Base-by-base conservation (phyloP, 306 rosid species). In the Fagus sylvatica region DNA sequence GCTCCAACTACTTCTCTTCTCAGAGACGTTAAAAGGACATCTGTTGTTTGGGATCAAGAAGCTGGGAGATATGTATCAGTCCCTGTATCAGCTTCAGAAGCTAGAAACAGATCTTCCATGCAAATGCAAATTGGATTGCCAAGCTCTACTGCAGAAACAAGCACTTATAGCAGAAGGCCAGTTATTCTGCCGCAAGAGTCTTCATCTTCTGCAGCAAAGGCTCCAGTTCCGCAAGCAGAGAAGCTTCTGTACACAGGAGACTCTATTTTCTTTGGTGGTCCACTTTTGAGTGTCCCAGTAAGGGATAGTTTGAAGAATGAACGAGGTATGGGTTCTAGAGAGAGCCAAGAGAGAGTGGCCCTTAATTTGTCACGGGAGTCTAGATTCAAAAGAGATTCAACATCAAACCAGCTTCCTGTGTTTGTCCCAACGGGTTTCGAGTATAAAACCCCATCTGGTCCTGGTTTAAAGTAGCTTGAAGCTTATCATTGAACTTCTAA, bases 41-140 rank as follows among this genome's bases (percentile, higher is more conserved):
- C 98, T 41, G 98, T 95, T 76, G 97, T 92, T 67, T 95, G 97
- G 98, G 98, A 95, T 83, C 98, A 95, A 90, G 98, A 95, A 87
- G 98, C 98, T 3, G 98, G 98, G 73, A 84, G 98, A 79, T 95
- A 92, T 73, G 88, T 95, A n/a, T 92, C 98, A 1, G 91, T 92
- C 82, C 97, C 97, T 69, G 82, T 86, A 57, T 83, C 96, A 66
- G 90, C 97, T 66, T 85, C 86, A 30, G 98, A 95, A 77, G 87
- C 92, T 81, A 91, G 91, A 74, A 88, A 79, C 78, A 79, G 90
- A 81, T 53, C 89, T 41, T 85, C 93, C 22, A 17, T 80, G 39
- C 94, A 80, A 42, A 17, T 80, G 39, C 94, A 80, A 42, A n/a
- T 76, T 72, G 96, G 92, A 40, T 60, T 87, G 65, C 85, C 90